Conservation (phyloP, 306 rosid species). For the Citrullus mucosospermus region DNA sequence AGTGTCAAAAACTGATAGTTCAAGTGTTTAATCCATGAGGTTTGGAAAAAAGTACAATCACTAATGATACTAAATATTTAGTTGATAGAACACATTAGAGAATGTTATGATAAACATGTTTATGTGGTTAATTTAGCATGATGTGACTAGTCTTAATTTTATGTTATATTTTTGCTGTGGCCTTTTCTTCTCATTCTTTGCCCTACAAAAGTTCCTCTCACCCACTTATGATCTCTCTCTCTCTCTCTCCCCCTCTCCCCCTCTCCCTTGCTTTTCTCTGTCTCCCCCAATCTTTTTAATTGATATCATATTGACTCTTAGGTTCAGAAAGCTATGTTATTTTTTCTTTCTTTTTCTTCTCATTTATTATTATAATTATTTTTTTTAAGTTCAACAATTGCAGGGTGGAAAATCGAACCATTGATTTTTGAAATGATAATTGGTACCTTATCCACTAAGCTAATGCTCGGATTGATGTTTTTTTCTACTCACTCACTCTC, state of each 20-base stretch:
- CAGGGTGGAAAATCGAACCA: no score
- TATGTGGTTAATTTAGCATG: neutral
- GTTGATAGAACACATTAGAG: neutral
- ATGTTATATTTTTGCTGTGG: neutral
- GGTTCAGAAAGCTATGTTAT: no score
- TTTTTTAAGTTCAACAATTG: no score
- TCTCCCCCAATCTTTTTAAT: neutral
- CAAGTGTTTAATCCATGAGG: neutral
- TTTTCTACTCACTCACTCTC: no score
- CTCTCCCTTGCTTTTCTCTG: neutral
- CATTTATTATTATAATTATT: no score
- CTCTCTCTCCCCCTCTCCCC: neutral
- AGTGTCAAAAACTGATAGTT: no score
- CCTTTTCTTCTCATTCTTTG: neutral
- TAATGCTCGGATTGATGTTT: no score
- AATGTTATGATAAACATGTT: neutral
- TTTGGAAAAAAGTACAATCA: neutral
- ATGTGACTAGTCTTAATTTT: neutral
- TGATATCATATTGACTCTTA: neutral
- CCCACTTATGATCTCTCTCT: neutral
- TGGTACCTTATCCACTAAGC: no score
- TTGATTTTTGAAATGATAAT: no score
- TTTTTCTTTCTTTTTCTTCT: no score
- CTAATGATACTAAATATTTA: neutral
- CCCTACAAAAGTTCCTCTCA: neutral